These are phyloP conservation scores for Thalassiosira delicatula DNA, from an alignment of 352 stramenopile genomes.

Conservation along the genomic window DNA sequence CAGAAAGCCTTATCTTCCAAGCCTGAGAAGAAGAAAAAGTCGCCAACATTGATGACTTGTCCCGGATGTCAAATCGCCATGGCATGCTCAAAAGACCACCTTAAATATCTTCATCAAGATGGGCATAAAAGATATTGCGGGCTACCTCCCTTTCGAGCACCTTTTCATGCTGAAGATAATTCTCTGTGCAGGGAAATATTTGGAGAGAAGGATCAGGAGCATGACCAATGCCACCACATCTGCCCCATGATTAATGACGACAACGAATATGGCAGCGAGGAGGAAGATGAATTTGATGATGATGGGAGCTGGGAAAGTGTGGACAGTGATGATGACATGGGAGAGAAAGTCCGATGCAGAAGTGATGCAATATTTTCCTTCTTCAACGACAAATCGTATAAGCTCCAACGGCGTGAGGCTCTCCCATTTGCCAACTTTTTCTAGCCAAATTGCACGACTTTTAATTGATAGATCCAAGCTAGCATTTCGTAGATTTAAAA, in stretches of 20 bases:
- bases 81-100: conserved; percentile 56
- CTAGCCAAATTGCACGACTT: too few relatives aligned
- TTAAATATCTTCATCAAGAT: conserved; percentile 57
- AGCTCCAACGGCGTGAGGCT: conserved; percentile 40
- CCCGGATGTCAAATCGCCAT: conserved; percentile 45
- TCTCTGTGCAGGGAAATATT: conserved; percentile 50
- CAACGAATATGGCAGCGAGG: conserved; percentile 2
- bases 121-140: conserved; percentile 60
- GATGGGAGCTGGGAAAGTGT: conserved; percentile 64
- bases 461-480: too few relatives aligned
- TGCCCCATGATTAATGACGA: too few relatives aligned
- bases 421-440: conserved; percentile 46
- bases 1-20: too few relatives aligned
- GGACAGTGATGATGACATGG: conserved; percentile 45
- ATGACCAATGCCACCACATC: too few relatives aligned
- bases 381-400: conserved; percentile 61
- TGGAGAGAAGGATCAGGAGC: conserved; percentile 16
- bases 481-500: too few relatives aligned
- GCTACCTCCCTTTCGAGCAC: conserved; percentile 51
- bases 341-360: conserved; percentile 2
- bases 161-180: conserved; percentile 57
- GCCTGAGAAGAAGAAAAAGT: too few relatives aligned
- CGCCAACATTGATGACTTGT: conserved; percentile 37
- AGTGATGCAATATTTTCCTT: conserved; percentile 54
- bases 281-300: conserved; percentile 43